These are phyloP conservation scores for Epicoccum sorghinum DNA, from an alignment of 2,329 filamentous ascomycete species.

Conservation along the genomic window DNA sequence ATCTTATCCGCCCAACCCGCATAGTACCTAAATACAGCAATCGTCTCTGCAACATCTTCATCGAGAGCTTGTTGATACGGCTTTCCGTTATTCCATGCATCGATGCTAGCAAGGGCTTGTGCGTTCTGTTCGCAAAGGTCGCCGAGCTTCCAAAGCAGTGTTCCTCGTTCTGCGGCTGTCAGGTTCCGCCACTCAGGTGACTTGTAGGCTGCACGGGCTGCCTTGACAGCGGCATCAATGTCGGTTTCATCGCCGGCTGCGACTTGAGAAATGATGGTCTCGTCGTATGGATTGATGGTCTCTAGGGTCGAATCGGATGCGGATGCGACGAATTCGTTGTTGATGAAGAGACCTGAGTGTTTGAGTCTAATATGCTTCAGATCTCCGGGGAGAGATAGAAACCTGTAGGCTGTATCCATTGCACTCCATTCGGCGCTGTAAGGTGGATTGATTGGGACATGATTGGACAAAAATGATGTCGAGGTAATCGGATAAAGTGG, in stretches of 20 bases:
- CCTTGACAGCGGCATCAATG: slow-evolving; percentile 43
- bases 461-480: background rate
- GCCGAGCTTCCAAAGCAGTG: slow-evolving; percentile 32
- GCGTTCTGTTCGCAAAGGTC: slow-evolving; percentile 32
- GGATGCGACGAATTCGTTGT: slow-evolving; percentile 50
- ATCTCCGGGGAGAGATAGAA: too few species aligned
- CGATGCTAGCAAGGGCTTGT: slow-evolving; percentile 21
- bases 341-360: slow-evolving; percentile 47
- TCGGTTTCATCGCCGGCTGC: slow-evolving; percentile 43
- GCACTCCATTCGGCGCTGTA: slow-evolving; percentile 48
- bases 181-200: slow-evolving; percentile 29
- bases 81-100: slow-evolving; percentile 73
- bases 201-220: slow-evolving; percentile 35
- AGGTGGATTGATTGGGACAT: slow-evolving; percentile 31
- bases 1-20: slow-evolving; percentile 79
- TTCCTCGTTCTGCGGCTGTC: slow-evolving; percentile 23
- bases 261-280: slow-evolving; percentile 38
- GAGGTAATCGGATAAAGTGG: too few species aligned
- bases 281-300: slow-evolving; percentile 28
- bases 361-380: too few species aligned
- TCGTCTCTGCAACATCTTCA: slow-evolving; percentile 65
- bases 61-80: slow-evolving; percentile 53
- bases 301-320: slow-evolving; percentile 25
- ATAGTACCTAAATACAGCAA: slow-evolving; percentile 69
- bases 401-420: slow-evolving; percentile 48